Evolutionary conservation across 331 rosid species (phyloP).

Genomic region (Malus hybrid): DNA sequence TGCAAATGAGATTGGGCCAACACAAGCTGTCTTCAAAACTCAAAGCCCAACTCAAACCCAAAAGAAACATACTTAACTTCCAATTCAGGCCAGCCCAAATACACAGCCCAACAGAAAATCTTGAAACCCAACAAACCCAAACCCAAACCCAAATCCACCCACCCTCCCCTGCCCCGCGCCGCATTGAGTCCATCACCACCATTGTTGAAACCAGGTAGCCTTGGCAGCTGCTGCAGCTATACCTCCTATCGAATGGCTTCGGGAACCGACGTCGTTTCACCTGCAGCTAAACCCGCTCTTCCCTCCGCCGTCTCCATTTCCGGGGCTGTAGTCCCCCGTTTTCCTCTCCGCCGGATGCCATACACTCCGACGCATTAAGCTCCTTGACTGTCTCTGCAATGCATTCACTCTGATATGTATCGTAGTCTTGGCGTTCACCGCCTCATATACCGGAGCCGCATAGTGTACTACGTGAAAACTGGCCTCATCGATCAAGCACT

Average conservation of each 20-base stretch:
- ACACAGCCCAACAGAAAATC: not conserved
- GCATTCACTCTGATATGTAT: constrained; percentile 74
- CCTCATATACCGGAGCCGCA: constrained; percentile 67
- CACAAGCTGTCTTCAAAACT: not conserved
- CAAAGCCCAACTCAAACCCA: not conserved
- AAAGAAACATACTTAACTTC: not conserved
- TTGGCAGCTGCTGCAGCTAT: not conserved
- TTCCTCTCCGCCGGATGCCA: not conserved
- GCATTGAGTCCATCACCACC: not conserved
- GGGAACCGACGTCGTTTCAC: not conserved
- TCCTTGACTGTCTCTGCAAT: constrained; percentile 30
- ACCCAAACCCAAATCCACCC: not conserved
- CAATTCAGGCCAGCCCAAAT: not conserved
- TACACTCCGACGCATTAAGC: not conserved
- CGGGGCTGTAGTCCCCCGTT: not conserved
- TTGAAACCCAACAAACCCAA: not conserved
- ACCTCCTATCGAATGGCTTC: not conserved
- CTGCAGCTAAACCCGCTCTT: not conserved
- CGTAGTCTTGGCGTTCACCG: constrained; percentile 64
- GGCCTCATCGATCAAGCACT: constrained; percentile 75
- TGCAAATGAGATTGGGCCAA: not conserved
- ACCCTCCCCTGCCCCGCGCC: not conserved
- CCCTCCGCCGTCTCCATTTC: not conserved
- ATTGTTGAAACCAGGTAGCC: not conserved
- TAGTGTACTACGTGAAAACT: constrained; percentile 45